Base-by-base conservation (phyloP, 768 basidiomycete genomes). In the Lactarius hengduanensis region DNA sequence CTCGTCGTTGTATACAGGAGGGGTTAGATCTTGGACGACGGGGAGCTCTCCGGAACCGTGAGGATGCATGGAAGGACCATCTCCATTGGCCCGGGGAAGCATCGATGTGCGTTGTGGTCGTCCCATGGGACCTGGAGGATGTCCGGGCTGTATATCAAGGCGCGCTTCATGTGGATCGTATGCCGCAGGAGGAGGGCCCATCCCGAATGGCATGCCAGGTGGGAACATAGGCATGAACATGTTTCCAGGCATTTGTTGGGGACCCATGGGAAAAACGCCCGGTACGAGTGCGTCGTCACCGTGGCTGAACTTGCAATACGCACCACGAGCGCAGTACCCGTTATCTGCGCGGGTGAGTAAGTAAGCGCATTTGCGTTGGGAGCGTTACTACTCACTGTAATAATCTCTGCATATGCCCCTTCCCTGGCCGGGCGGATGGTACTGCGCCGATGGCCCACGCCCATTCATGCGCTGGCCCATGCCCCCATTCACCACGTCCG, bases 381-480 rank as follows among this genome's bases (percentile, higher is more conserved):
- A 22, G 32, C 45, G 41, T 56, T 58, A 18, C 26, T 34, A 22
- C 95, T 73, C 73, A 96, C 96, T 92, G 76, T 96, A 87, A 75
- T 96, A 98, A 77, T 98, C 94, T 66, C 90, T 84, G 79, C 95
- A 98, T 68, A 90, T 84, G 15, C 91, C 91, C 70, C 87, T 83
- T 68, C 84, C 85, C 74, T 86, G 87, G 69, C 89, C 90, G 72
- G 86, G 88, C 36, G 88, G 88, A 62, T 84, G 84, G 72, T 92
- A 91, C 7, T 80, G 80, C 70, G 32, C 4, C 28, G 59, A 16
- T 9, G 69, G 69, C 34, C 59, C 63, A n/a, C 68, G 62, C 1
- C 70, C 68, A 63, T 69, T 72, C 63, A 69, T 70, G 26, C 66
- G 66, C 34, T 57, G 62, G n/a, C 70, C 72, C 69, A 72, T 67